Evolutionary conservation across 176 grass and related monocot genomes (phyloP), one percentile per base, ranked within the genome.

Genomic region (Luzula sylvatica): DNA sequence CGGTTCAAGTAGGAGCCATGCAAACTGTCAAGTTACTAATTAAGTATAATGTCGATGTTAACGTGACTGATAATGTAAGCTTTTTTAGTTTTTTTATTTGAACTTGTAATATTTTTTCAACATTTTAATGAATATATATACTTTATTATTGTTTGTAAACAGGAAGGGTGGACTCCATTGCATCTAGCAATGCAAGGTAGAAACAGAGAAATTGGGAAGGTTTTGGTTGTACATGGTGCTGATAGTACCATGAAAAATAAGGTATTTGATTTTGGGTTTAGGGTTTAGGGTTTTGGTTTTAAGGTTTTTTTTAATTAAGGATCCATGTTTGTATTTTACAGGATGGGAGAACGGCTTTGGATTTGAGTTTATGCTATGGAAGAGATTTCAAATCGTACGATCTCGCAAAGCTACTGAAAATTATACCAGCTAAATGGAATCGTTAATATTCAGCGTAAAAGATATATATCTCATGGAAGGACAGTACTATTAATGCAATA

Each of bases 331-430:
- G 23, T 57, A 30, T 20, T 2, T 42, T 71, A 54, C 60, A 98
- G 86, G 86, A 89, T 83, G 92, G 85, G 19, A 90, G 54, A 53
- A 87, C 85, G 29, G 51, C 86, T 35, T 66, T 98, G 60, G 92
- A 98, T 79, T 8, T 98, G 15, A 90, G 92, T 65, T 66, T 98
- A 52, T 98, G 86, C 53, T 90, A 77, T 61, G 92, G 92, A 52
- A 90, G 77, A 66, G 86, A 90, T 80, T 98, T 83, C 72, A 98
- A 98, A 38, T 87, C 92, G 26, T 98, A 87, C 69, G 86, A 98
- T 59, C 50, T 98, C 18, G 75, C 92, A 69, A 90, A 79, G 78
- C 78, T 98, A 53, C 30, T 98, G 23, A 98, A 98, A 45, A 64
- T 87, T 62, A 56, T 90, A 71, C 85, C 85, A 44, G 85, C 72